phyloP scores from a whole-genome alignment of 176 grass and related monocot species.

The Zizania latifolia region DNA sequence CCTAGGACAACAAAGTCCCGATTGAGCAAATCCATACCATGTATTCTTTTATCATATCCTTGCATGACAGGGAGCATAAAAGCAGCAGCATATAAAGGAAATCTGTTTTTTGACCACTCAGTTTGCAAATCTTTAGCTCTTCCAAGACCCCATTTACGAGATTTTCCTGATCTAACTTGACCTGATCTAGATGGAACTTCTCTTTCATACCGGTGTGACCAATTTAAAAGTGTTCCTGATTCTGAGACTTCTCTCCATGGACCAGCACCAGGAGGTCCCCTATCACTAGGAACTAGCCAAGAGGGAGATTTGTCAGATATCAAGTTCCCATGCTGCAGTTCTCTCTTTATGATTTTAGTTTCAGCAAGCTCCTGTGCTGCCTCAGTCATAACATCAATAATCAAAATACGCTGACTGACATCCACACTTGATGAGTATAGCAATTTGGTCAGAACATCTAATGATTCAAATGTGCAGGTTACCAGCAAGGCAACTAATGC shows the following conservation, averaged over 20 bases:
- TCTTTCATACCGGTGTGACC: conserved; percentile 81
- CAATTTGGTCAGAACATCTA: conserved; percentile 77
- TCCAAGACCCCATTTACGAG: conserved; percentile 80
- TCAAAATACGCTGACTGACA: conserved; percentile 77
- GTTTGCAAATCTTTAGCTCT: conserved; percentile 52
- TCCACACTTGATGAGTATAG: conserved; percentile 86
- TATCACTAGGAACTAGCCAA: conserved; percentile 70
- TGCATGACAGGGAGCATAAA: conserved; percentile 95
- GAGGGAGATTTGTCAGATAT: conserved; percentile 73
- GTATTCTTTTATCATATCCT: conserved; percentile 82
- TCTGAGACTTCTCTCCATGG: conserved; percentile 88
- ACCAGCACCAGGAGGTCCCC: conserved; percentile 59
- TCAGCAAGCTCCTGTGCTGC: conserved; percentile 85
- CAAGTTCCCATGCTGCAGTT: conserved; percentile 38
- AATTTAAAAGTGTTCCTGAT: conserved; percentile 55
- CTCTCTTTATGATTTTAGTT: conserved; percentile 50
- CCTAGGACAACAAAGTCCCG: conserved; percentile 86
- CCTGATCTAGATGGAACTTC: conserved; percentile 80
- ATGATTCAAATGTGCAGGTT: conserved; percentile 74
- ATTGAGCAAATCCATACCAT: conserved; percentile 78
- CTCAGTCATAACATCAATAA: conserved; percentile 94
- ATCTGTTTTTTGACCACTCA: conserved; percentile 66
- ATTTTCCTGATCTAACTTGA: conserved; percentile 83
- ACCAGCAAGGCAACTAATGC: conserved; percentile 78
- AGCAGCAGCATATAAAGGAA: conserved; percentile 91